These are phyloP conservation scores for Rutidosis leptorrhynchoides DNA, from an alignment of 129 eudicot genomes.

Conservation along the genomic window DNA sequence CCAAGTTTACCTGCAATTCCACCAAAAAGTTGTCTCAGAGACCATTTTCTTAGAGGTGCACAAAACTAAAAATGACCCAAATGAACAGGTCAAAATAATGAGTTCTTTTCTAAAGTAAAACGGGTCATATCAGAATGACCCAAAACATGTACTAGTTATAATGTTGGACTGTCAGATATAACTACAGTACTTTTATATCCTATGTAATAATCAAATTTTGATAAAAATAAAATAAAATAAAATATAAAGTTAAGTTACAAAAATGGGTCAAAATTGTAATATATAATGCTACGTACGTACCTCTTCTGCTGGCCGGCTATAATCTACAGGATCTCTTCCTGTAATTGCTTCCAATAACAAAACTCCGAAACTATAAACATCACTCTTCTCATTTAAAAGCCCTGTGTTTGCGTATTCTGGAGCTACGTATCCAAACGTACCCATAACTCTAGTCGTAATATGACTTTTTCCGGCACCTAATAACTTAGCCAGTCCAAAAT, in stretches of 20 bases:
- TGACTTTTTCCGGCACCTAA: conserved; percentile 83
- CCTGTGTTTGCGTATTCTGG: conserved; percentile 93
- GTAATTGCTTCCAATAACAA: conserved; percentile 77
- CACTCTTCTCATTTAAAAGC: conserved; percentile 78
- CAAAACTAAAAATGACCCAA: no score
- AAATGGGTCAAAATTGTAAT: not conserved
- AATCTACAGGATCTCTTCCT: conserved; percentile 86
- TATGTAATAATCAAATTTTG: no score
- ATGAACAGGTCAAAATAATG: no score
- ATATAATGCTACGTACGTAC: conserved; percentile 21
- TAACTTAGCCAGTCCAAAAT: conserved; percentile 86
- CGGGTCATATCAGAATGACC: no score
- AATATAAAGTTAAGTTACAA: no score
- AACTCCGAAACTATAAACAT: conserved; percentile 84
- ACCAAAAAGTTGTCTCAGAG: not conserved
- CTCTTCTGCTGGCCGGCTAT: conserved; percentile 77
- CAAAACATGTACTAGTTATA: no score
- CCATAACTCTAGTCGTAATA: conserved; percentile 84
- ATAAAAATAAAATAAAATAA: no score
- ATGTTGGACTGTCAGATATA: no score
- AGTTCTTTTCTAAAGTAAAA: no score
- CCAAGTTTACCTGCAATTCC: conserved; percentile 60
- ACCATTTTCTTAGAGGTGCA: not conserved
- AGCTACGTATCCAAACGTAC: conserved; percentile 88
- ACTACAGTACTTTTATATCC: no score